These are phyloP conservation scores for Cupressus sempervirens DNA, from an alignment of 75 land plant species.

Conservation along the genomic window DNA sequence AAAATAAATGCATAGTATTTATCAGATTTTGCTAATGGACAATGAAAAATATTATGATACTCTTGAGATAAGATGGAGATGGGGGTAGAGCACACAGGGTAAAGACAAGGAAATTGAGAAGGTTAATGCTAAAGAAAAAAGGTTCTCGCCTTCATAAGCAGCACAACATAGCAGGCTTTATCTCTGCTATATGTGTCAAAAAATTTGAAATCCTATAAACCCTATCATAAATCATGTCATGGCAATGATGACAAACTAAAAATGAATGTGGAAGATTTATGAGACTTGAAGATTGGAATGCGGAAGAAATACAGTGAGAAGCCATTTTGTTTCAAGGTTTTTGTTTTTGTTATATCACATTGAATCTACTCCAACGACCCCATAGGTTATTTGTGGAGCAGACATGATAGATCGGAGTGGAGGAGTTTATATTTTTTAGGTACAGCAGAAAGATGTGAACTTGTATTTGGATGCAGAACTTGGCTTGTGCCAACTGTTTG, in stretches of 20 bases:
- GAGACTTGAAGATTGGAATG: neutral
- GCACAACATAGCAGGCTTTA: slow-evolving; percentile 2
- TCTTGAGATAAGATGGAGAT: too few relatives aligned
- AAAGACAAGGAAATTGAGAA: too few relatives aligned
- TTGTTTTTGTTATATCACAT: neutral
- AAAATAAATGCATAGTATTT: too few relatives aligned
- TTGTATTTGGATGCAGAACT: neutral
- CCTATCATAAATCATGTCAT: neutral
- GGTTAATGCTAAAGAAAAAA: slow-evolving; percentile 5
- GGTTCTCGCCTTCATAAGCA: neutral
- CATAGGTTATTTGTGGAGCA: neutral
- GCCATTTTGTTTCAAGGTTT: neutral
- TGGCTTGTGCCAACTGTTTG: neutral
- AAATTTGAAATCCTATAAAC: neutral
- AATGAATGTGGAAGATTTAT: neutral
- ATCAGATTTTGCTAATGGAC: too few relatives aligned
- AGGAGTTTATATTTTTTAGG: neutral
- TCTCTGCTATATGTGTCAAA: neutral
- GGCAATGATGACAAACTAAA: neutral
- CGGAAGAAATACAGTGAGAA: neutral
- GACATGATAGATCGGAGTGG: neutral
- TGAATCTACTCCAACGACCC: neutral
- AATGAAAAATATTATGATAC: too few relatives aligned
- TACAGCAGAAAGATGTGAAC: neutral
- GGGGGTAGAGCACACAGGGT: too few relatives aligned